Conservation (phyloP, 495 filamentous ascomycete genomes). For the Annulohypoxylon stygium region DNA sequence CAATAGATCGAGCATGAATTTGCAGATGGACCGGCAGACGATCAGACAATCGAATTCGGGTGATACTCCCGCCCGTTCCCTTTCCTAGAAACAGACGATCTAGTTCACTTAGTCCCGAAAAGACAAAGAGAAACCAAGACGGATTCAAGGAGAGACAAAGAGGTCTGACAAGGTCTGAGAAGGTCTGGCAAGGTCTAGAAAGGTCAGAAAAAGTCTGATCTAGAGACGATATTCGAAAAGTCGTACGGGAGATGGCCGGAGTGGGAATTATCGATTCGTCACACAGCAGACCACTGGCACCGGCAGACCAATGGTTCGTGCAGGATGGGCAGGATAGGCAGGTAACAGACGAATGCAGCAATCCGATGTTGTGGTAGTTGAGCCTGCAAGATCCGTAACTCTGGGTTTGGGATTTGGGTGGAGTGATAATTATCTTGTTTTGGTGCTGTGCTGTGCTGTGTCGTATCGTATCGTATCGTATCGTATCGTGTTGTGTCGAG, state of each 20-base stretch:
- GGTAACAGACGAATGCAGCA: slow-evolving; percentile 47
- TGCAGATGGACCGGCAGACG: slow-evolving; percentile 38
- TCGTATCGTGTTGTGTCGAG: neutral
- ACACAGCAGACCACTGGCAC: slow-evolving; percentile 23
- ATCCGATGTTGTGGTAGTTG: slow-evolving; percentile 39
- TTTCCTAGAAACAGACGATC: slow-evolving; percentile 40
- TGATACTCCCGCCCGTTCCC: slow-evolving; percentile 23
- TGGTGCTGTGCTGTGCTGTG: neutral
- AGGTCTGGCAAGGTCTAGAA: neutral
- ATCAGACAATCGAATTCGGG: slow-evolving; percentile 44
- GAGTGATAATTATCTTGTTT: slow-evolving; percentile 30
- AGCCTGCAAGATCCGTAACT: slow-evolving; percentile 32
- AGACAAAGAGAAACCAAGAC: slow-evolving; percentile 30
- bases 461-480: no score
- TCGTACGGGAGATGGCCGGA: slow-evolving; percentile 7
- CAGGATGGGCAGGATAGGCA: slow-evolving; percentile 49
- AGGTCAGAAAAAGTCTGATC: neutral
- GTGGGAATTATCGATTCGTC: slow-evolving; percentile 25
- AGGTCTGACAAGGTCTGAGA: slow-evolving; percentile 1
- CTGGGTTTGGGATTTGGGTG: slow-evolving; percentile 13
- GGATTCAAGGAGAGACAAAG: slow-evolving; percentile 28
- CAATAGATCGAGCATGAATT: slow-evolving; percentile 43
- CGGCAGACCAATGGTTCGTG: slow-evolving; percentile 46
- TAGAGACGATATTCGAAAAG: neutral
- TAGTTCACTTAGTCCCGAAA: slow-evolving; percentile 10